phyloP scores from a whole-genome alignment of 169 alveolate genomes.

The Neospora caninum region DNA sequence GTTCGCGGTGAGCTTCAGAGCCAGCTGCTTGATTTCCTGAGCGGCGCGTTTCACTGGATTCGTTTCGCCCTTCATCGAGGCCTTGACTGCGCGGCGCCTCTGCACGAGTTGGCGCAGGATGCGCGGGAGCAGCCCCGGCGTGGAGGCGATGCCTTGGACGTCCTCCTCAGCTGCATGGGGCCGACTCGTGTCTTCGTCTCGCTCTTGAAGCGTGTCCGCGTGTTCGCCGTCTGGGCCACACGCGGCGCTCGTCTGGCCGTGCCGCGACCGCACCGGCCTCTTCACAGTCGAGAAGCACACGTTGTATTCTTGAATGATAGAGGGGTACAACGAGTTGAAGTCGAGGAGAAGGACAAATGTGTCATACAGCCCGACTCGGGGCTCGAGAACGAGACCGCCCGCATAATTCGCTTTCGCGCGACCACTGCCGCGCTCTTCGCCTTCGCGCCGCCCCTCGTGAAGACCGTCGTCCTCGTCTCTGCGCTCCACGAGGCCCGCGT shows the following conservation, averaged over 20 bases:
- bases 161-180: constrained; percentile 48
- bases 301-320: constrained; percentile 98
- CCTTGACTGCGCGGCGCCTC: constrained; percentile 87
- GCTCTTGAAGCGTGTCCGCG: constrained; percentile 71
- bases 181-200: not conserved
- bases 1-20: constrained; percentile 98
- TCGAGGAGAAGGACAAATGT: constrained; percentile 95
- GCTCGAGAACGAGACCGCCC: constrained; percentile 99
- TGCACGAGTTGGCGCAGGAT: constrained; percentile 82
- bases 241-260: not conserved
- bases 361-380: constrained; percentile 97
- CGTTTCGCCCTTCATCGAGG: constrained; percentile 77
- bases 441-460: not conserved
- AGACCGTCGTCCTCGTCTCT: not conserved
- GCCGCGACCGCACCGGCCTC: constrained; percentile 72
- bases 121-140: constrained; percentile 76
- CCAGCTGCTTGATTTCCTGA: constrained; percentile 93
- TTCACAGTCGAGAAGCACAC: constrained; percentile 97
- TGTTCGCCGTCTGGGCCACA: constrained; percentile 83
- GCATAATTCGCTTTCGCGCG: constrained; percentile 78
- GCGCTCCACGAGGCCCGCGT: not conserved
- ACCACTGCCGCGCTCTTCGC: not conserved
- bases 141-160: constrained; percentile 37
- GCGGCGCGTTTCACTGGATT: constrained; percentile 83
- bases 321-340: constrained; percentile 98